A percentile compares a stretch with the other conserved stretches of the same genome.
These are phyloP conservation scores for Fusarium musae DNA, from an alignment of 2,329 filamentous ascomycete genomes.

Conservation along the genomic window DNA sequence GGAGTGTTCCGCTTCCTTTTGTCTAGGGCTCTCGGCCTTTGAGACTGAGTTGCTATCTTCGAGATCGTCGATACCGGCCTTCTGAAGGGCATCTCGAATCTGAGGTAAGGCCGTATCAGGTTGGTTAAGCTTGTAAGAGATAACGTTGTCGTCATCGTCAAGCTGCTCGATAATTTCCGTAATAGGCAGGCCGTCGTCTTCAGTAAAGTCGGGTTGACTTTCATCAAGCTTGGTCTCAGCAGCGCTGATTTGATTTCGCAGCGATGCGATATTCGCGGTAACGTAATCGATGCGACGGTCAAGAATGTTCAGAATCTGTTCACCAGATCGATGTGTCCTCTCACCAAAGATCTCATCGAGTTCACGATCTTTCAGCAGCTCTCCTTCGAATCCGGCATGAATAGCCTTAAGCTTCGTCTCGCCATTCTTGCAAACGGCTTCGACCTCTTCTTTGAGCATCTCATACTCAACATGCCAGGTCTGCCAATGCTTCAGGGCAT, in stretches of 20 bases:
- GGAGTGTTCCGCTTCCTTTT: background rate
- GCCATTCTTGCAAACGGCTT: slow-evolving; percentile 61
- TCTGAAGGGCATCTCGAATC: slow-evolving; percentile 77
- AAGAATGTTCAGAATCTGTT: slow-evolving; percentile 69
- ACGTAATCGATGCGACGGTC: slow-evolving; percentile 89
- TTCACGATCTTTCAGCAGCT: slow-evolving; percentile 69
- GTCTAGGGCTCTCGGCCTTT: background rate
- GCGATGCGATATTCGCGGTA: slow-evolving; percentile 77
- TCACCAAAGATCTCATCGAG: slow-evolving; percentile 59
- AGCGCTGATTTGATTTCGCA: slow-evolving; percentile 77
- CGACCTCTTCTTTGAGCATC: slow-evolving; percentile 83
- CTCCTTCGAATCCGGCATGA: slow-evolving; percentile 68
- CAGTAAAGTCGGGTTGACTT: slow-evolving; percentile 68
- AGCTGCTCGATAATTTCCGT: slow-evolving; percentile 93
- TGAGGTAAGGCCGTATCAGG: slow-evolving; percentile 75
- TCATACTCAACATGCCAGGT: slow-evolving; percentile 94
- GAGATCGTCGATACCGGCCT: slow-evolving; percentile 75
- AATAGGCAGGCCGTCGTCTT: slow-evolving; percentile 79
- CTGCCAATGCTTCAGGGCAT: slow-evolving; percentile 87
- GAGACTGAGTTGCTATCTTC: slow-evolving; percentile 18
- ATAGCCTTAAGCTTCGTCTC: slow-evolving; percentile 64
- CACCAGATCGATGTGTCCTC: slow-evolving; percentile 42
- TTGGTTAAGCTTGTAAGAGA: slow-evolving; percentile 73
- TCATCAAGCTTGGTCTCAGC: slow-evolving; percentile 77
- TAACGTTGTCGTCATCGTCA: slow-evolving; percentile 88